A percentile compares a stretch with the other conserved stretches of the same genome.
These are phyloP conservation scores for Kodamaea kaohsiungensis DNA, from an alignment of 805 yeast species.

Conservation along the genomic window DNA sequence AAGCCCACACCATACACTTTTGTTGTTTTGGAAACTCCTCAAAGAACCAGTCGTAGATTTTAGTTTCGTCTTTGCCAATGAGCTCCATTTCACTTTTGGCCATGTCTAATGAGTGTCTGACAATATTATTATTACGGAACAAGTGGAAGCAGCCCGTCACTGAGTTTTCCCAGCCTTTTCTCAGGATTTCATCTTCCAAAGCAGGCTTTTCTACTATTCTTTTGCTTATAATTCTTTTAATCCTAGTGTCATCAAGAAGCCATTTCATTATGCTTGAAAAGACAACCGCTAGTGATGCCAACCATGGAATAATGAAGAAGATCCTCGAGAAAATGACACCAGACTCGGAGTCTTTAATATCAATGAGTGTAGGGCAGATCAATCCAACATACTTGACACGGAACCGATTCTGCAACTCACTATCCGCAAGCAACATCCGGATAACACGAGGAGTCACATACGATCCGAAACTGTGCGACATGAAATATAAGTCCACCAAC, in stretches of 20 bases:
- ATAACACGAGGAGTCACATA: slow-evolving; percentile 60
- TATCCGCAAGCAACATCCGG: slow-evolving; percentile 24
- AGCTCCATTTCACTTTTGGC: slow-evolving; percentile 60
- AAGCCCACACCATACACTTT: slow-evolving; percentile 48
- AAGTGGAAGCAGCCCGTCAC: slow-evolving; percentile 45
- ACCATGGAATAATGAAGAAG: slow-evolving; percentile 31
- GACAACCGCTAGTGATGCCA: slow-evolving; percentile 34
- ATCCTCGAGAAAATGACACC: slow-evolving; percentile 31
- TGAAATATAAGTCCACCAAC: slow-evolving; percentile 42
- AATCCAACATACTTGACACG: slow-evolving; percentile 53
- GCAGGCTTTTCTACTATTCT: slow-evolving; percentile 28
- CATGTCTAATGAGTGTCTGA: slow-evolving; percentile 55
- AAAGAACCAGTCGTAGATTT: slow-evolving; percentile 52
- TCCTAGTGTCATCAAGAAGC: slow-evolving; percentile 26
- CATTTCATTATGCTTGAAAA: slow-evolving; percentile 29
- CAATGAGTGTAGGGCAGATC: slow-evolving; percentile 68
- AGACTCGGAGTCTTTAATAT: slow-evolving; percentile 50
- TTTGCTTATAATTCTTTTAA: slow-evolving; percentile 22
- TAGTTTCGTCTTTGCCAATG: slow-evolving; percentile 48
- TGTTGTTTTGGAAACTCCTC: slow-evolving; percentile 21
- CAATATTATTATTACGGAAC: slow-evolving; percentile 41
- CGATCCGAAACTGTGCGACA: slow-evolving; percentile 76
- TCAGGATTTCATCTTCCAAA: slow-evolving; percentile 18
- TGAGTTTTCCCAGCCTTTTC: slow-evolving; percentile 36
- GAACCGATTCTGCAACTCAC: slow-evolving; percentile 21